These are phyloP conservation scores for Royoungia palumana DNA, from an alignment of 768 basidiomycete genomes.

Conservation along the genomic window DNA sequence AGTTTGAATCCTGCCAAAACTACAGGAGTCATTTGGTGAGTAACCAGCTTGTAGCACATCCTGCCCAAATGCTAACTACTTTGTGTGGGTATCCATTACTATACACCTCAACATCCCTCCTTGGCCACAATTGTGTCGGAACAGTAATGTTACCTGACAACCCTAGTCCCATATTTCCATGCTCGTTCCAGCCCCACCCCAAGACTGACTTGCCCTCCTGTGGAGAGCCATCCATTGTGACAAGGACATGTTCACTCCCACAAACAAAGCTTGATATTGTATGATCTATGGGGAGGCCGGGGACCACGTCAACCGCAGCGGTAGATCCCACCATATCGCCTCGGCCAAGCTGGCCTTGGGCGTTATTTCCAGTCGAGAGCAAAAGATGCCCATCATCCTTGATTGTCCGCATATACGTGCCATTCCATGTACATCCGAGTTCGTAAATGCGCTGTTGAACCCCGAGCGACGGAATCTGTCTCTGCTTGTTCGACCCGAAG, in stretches of 20 bases:
- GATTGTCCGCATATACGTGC: slow-evolving; percentile 51
- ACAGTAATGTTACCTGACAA: slow-evolving; percentile 48
- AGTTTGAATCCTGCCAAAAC: no score
- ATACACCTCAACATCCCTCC: slow-evolving; percentile 7
- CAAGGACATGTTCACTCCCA: slow-evolving; percentile 85
- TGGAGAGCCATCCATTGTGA: slow-evolving; percentile 18
- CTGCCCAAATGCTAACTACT: slow-evolving; percentile 27
- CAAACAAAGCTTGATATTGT: slow-evolving; percentile 47
- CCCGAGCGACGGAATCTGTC: slow-evolving; percentile 50
- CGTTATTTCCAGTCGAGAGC: slow-evolving; percentile 52
- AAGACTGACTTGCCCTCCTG: slow-evolving; percentile 45
- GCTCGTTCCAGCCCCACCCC: slow-evolving; percentile 99
- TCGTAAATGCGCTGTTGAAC: slow-evolving; percentile 23
- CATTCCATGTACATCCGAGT: slow-evolving; percentile 76
- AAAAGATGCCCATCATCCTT: slow-evolving; percentile 25
- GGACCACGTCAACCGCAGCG: background rate
- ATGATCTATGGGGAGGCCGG: slow-evolving; percentile 26
- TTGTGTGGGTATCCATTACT: slow-evolving; percentile 9
- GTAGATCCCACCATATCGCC: slow-evolving; percentile 1
- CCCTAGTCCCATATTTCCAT: slow-evolving; percentile 84
- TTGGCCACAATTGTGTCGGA: slow-evolving; percentile 57
- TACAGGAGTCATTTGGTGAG: slow-evolving; percentile 23
- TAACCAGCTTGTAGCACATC: slow-evolving; percentile 34
- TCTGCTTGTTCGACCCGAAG: slow-evolving; percentile 71
- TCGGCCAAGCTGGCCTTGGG: slow-evolving; percentile 66